Evolutionary conservation across 1,139 yeast genomes (phyloP).

Genomic region (Pichia cactophila): DNA sequence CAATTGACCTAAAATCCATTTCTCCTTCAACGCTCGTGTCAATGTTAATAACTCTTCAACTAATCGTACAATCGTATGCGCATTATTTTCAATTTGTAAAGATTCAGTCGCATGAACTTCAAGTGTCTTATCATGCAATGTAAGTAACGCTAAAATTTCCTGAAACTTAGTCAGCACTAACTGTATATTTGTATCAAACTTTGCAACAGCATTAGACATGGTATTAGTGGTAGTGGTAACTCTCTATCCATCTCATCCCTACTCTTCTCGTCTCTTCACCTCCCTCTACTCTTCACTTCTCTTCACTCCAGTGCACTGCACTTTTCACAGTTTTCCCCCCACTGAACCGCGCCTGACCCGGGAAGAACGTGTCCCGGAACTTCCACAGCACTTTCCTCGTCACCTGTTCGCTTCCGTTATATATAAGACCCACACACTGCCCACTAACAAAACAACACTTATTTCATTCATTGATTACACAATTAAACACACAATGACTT

Average conservation of each 20-base stretch:
- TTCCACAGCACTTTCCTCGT: neutral
- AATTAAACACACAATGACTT: conserved; percentile 19
- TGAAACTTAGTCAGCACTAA: conserved; percentile 28
- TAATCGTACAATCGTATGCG: conserved; percentile 42
- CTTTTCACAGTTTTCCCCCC: no score
- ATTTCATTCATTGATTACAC: no score
- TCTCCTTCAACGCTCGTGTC: conserved; percentile 43
- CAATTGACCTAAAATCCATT: conserved; percentile 44
- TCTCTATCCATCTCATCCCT: no score
- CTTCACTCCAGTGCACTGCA: neutral
- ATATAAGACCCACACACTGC: neutral
- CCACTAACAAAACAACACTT: neutral
- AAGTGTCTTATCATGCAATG: conserved; percentile 37
- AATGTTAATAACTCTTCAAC: conserved; percentile 47
- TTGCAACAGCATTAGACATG: conserved; percentile 20
- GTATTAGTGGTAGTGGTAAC: neutral
- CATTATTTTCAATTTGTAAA: conserved; percentile 47
- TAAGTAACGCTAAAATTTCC: conserved; percentile 24
- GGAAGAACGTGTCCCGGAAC: neutral
- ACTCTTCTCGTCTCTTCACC: no score
- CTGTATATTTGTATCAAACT: conserved; percentile 30
- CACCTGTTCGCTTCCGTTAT: neutral
- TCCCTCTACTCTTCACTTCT: no score
- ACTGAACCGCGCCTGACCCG: neutral
- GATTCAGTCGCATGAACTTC: conserved; percentile 49